Percentiles rank a stretch among this genome's conserved stretches.
These are phyloP conservation scores for Tetrastigma voinierianum DNA, from an alignment of 164 flowering plant genomes.

Conservation along the genomic window DNA sequence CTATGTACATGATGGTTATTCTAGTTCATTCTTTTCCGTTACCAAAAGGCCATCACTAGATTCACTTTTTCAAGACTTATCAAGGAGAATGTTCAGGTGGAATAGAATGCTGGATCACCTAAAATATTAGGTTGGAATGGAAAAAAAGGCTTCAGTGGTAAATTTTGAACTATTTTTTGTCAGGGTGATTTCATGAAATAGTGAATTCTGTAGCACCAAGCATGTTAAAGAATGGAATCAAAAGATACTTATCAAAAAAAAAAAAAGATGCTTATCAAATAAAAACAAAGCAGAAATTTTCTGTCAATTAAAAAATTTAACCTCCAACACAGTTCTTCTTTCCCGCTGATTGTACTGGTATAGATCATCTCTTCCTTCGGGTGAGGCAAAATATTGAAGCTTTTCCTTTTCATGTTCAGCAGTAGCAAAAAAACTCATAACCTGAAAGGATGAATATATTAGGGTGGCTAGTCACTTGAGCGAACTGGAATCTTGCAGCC, in stretches of 20 bases:
- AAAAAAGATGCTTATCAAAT: not conserved
- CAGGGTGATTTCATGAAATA: too few relatives aligned
- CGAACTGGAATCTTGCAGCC: not conserved
- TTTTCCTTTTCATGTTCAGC: constrained; percentile 95
- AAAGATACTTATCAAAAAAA: not conserved
- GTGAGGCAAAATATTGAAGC: constrained; percentile 88
- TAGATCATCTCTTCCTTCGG: constrained; percentile 96
- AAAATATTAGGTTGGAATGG: too few relatives aligned
- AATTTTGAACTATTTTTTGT: too few relatives aligned
- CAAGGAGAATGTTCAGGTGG: too few relatives aligned
- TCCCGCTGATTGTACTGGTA: constrained; percentile 94
- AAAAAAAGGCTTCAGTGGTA: too few relatives aligned
- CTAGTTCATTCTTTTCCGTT: too few relatives aligned
- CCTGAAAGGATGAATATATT: constrained; percentile 36
- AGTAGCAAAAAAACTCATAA: constrained; percentile 81
- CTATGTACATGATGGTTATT: too few relatives aligned
- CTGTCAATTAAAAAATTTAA: constrained; percentile 17
- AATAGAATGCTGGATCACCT: too few relatives aligned
- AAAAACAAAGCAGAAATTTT: not conserved
- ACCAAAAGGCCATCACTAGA: too few relatives aligned
- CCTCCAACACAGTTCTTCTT: constrained; percentile 93
- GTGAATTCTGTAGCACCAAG: too few relatives aligned
- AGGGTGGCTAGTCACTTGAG: not conserved
- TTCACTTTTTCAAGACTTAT: too few relatives aligned
- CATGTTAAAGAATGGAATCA: too few relatives aligned